Evolutionary conservation across 306 rosid species (phyloP).

Genomic region (Heteromeles arbutifolia): DNA sequence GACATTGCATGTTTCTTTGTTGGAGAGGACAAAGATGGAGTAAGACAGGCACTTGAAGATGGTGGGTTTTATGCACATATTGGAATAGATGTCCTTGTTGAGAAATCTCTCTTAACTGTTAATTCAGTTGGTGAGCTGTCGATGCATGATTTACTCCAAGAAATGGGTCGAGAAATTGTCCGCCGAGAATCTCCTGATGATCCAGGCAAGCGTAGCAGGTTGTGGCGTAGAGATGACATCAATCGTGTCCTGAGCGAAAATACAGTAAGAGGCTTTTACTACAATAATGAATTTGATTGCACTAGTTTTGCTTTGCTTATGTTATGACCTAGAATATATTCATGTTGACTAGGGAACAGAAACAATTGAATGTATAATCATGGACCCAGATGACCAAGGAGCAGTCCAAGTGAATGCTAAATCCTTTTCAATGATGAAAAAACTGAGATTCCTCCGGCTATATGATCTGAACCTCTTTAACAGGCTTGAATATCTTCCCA

Average conservation of each 20-base stretch:
- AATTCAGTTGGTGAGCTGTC: neutral
- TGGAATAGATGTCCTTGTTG: constrained; percentile 32
- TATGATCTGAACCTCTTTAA: neutral
- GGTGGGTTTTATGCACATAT: constrained; percentile 9
- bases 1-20: constrained; percentile 33
- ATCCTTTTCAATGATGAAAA: constrained; percentile 18
- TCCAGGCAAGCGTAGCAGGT: neutral
- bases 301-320: too few relatives aligned
- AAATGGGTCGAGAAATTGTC: constrained; percentile 29
- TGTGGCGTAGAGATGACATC: constrained; percentile 18
- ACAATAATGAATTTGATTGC: too few relatives aligned
- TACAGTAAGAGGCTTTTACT: too few relatives aligned
- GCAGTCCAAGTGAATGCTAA: neutral
- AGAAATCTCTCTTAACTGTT: constrained; percentile 30
- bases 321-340: too few relatives aligned
- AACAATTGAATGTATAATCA: too few relatives aligned
- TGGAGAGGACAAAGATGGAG: constrained; percentile 19
- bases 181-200: constrained; percentile 1
- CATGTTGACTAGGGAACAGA: neutral
- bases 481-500: constrained; percentile 7
- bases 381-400: too few relatives aligned
- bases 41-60: neutral
- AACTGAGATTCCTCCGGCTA: constrained; percentile 6
- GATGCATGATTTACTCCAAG: constrained; percentile 36
- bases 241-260: too few relatives aligned